These are phyloP conservation scores for Fusarium guadeloupense DNA, from an alignment of 2,329 filamentous ascomycete genomes.

Conservation along the genomic window DNA sequence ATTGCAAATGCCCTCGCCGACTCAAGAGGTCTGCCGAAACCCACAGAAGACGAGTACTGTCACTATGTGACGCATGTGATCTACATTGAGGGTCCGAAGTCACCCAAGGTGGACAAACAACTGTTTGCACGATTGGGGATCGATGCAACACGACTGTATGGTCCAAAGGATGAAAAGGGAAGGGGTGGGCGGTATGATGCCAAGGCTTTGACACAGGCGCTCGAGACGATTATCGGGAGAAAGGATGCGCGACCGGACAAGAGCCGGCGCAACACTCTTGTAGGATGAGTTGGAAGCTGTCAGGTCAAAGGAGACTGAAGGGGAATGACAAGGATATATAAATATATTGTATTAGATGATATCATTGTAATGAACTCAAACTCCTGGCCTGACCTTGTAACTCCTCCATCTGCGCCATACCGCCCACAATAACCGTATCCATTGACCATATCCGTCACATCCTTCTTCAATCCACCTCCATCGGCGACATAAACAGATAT, in stretches of 20 bases:
- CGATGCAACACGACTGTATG: constrained; percentile 80
- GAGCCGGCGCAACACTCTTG: constrained; percentile 57
- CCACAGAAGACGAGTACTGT: constrained; percentile 60
- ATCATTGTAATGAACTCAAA: constrained; percentile 33
- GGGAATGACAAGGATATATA: constrained; percentile 6
- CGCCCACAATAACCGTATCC: constrained; percentile 3
- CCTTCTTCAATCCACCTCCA: neutral
- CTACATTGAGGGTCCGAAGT: constrained; percentile 76
- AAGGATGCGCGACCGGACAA: constrained; percentile 50
- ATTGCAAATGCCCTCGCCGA: constrained; percentile 79
- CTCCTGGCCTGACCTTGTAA: constrained; percentile 28
- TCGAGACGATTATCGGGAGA: constrained; percentile 79
- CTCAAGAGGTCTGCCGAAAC: constrained; percentile 62
- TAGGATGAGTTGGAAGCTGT: constrained; percentile 39
- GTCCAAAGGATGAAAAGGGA: constrained; percentile 60
- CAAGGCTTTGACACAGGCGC: constrained; percentile 74
- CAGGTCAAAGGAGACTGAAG: too few species aligned
- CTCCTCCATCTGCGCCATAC: constrained; percentile 24
- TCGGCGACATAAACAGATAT: constrained; percentile 44
- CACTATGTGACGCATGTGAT: constrained; percentile 86
- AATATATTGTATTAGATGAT: constrained; percentile 30
- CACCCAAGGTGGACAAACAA: constrained; percentile 75
- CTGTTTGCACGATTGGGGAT: constrained; percentile 75
- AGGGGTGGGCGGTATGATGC: constrained; percentile 75
- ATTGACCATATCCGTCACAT: neutral